Evolutionary conservation across 2,329 filamentous ascomycete species (phyloP).

Genomic region (Aspergillus latus): DNA sequence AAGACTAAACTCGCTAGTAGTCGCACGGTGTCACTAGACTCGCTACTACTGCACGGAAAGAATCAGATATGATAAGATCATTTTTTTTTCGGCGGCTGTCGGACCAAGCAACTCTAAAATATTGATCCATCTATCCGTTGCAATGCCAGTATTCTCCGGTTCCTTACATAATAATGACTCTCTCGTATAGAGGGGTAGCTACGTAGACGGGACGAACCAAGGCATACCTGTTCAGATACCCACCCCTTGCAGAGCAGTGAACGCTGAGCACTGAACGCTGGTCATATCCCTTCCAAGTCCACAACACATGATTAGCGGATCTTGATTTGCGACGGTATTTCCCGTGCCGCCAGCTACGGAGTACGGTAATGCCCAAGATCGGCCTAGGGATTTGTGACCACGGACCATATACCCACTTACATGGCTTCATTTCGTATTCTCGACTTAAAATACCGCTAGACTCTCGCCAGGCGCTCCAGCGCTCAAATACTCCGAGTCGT

Average conservation of each 20-base stretch:
- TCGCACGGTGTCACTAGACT: slow-evolving; percentile 6
- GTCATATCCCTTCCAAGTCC: background rate
- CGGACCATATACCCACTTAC: slow-evolving; percentile 1
- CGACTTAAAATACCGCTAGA: background rate
- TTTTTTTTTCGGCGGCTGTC: background rate
- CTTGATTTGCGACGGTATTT: background rate
- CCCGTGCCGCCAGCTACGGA: background rate
- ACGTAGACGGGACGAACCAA: background rate
- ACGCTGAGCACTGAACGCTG: background rate
- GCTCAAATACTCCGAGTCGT: background rate
- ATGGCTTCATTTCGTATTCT: background rate
- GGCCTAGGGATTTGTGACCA: background rate
- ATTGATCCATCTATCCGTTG: background rate
- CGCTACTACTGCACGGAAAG: background rate
- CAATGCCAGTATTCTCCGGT: too few species aligned
- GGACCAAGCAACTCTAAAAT: background rate
- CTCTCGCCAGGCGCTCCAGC: too few species aligned
- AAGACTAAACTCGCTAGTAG: slow-evolving; percentile 12
- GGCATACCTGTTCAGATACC: background rate
- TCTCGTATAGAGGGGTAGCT: too few species aligned
- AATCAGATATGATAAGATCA: slow-evolving; percentile 31
- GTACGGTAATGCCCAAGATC: background rate
- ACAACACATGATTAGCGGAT: background rate
- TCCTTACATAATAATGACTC: too few species aligned
- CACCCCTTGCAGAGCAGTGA: slow-evolving; percentile 2